Base-by-base conservation (phyloP, 768 basidiomycete species). In the Lactarius quietus region DNA sequence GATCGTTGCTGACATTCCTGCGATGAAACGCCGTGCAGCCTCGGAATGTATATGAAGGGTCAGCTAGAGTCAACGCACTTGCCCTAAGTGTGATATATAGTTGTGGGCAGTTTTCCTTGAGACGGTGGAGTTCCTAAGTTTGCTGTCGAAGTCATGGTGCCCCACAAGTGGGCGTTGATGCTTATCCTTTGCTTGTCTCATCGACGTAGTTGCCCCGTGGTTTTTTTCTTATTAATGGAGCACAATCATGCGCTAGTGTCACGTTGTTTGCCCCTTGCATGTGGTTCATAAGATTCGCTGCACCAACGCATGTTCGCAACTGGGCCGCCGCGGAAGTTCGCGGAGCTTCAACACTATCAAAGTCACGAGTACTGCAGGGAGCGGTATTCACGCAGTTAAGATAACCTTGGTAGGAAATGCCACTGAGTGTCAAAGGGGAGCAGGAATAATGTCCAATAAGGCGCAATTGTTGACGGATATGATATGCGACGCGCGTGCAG, bases 291-390 rank as follows among this genome's bases (percentile, higher is more conserved):
- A 73, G 73, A 52, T 62, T 74, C 12, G 66, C 74, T 0, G 76
- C 33, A 77, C 7, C 73, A 75, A 64, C 66, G 63, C 6, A 71
- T 77, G 31, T 67, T 75, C 33, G 72, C 75, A 14, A 75, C 76
- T n/a, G 71, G 76, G 17, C 75, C 74, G 14, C 68, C 72, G 33
- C 61, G 31, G 59, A 20, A 48, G 54, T 29, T 38, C n/a, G 64
- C 52, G 68, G 51, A 78, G 77, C 63, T 72, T 73, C 36, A 71
- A 64, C 1, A 71, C 6, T 70, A 76, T 61, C 72, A 76, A 36
- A 64, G 72, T 61, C 48, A 68, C 51, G 71, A 71, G 28, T 65
- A 70, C n/a, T n/a, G n/a, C n/a, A n/a, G n/a, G n/a, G 70, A 65
- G 28, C 18, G n/a, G 68, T 41, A 61, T 54, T 12, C n/a, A 55